Conservation (phyloP, 805 yeast genomes). For the Kuraishia floccosa region DNA sequence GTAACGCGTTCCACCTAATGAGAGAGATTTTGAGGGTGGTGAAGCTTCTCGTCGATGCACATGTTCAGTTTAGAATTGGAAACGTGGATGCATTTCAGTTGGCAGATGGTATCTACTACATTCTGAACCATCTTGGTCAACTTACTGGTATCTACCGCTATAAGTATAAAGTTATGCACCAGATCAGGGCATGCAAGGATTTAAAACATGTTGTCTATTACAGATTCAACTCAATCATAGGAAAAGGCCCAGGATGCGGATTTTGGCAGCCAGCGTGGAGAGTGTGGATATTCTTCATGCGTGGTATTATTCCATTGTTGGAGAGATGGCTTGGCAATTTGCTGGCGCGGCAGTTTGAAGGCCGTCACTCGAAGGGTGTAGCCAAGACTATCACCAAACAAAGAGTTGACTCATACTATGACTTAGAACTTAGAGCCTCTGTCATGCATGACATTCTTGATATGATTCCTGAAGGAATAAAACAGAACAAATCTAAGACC, state of each 20-base stretch:
- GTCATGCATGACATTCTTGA: slow-evolving; percentile 94
- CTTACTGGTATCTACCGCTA: slow-evolving; percentile 93
- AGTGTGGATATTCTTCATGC: slow-evolving; percentile 83
- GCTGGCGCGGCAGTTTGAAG: slow-evolving; percentile 89
- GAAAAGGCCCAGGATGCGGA: slow-evolving; percentile 98
- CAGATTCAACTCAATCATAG: slow-evolving; percentile 73
- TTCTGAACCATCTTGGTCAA: slow-evolving; percentile 89
- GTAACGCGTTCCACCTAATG: slow-evolving; percentile 89
- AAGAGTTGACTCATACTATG: slow-evolving; percentile 90
- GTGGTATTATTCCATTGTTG: slow-evolving; percentile 85
- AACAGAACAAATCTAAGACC: slow-evolving; percentile 76
- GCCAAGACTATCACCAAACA: slow-evolving; percentile 94
- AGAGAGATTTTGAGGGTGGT: slow-evolving; percentile 80
- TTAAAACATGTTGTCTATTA: slow-evolving; percentile 85
- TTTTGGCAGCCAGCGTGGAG: slow-evolving; percentile 99
- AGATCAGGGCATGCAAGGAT: slow-evolving; percentile 91
- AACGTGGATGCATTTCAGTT: slow-evolving; percentile 86
- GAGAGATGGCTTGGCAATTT: slow-evolving; percentile 95
- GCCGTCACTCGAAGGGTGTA: slow-evolving; percentile 82
- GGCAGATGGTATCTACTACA: slow-evolving; percentile 90
- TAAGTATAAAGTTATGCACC: slow-evolving; percentile 97
- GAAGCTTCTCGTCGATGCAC: slow-evolving; percentile 85
- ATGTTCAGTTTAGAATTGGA: slow-evolving; percentile 83
- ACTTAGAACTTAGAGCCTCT: slow-evolving; percentile 83
- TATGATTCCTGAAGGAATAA: slow-evolving; percentile 93